phyloP scores from a whole-genome alignment of 148 eudicot genomes.

The Chenopodium berlandieri region DNA sequence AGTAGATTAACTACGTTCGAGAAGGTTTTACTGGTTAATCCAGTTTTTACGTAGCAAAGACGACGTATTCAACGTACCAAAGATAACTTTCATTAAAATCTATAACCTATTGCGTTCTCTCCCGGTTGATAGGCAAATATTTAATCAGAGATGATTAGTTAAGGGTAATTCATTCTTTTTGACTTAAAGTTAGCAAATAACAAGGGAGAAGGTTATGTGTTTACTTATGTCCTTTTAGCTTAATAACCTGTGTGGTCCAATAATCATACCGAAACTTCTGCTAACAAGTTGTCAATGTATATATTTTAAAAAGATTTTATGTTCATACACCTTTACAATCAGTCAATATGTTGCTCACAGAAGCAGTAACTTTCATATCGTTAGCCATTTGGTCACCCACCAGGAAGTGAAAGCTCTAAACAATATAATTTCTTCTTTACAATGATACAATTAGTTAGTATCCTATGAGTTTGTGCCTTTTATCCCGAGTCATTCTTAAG shows the following conservation, averaged over 20 bases:
- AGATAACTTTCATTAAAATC: not conserved
- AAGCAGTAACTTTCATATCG: constrained; percentile 27
- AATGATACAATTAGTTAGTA: not conserved
- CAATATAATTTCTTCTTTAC: not conserved
- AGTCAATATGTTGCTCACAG: constrained; percentile 16
- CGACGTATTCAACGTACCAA: constrained; percentile 14
- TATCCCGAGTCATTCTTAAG: not conserved
- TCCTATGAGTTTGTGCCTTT: not conserved
- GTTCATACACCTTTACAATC: constrained; percentile 14
- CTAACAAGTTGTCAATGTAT: constrained; percentile 15
- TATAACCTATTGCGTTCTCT: not conserved
- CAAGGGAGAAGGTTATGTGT: constrained; percentile 23
- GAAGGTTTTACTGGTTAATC: constrained; percentile 7
- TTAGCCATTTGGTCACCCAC: constrained; percentile 42
- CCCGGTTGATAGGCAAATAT: constrained; percentile 19
- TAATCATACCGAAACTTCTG: constrained; percentile 8
- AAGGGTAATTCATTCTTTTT: constrained; percentile 26
- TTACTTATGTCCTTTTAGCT: constrained; percentile 20
- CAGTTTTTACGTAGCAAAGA: constrained; percentile 20
- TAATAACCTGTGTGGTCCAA: constrained; percentile 14
- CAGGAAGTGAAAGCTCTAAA: constrained; percentile 14
- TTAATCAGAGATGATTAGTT: not conserved
- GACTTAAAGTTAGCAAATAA: constrained; percentile 13
- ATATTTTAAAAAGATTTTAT: constrained; percentile 14
- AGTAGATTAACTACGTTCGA: not conserved